Percentiles rank a stretch among this genome's conserved stretches.
phyloP scores from a whole-genome alignment of 202 grass and related monocot genomes.

The Brachypodium distachyon region DNA sequence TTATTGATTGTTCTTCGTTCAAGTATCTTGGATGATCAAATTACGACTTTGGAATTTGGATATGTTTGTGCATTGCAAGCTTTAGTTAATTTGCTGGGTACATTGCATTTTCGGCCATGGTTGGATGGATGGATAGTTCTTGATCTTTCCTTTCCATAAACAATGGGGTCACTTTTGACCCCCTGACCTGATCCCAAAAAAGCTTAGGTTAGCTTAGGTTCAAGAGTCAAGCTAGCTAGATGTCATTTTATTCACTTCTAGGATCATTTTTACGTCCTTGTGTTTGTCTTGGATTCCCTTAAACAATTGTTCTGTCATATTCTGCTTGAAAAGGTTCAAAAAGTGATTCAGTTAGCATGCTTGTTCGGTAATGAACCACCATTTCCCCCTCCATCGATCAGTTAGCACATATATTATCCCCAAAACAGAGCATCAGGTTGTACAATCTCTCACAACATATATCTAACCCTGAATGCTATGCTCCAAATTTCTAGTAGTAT shows the following conservation, averaged over 20 bases:
- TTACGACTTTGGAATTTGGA: neutral
- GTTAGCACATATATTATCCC: neutral
- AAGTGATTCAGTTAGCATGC: neutral
- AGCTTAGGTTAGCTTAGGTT: neutral
- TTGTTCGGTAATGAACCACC: neutral
- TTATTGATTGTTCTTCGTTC: neutral
- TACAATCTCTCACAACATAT: neutral
- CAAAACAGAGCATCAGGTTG: neutral
- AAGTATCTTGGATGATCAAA: neutral
- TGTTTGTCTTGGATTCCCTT: neutral
- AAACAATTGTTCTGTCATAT: too few species aligned
- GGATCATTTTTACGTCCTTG: too few species aligned
- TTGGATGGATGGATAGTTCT: neutral
- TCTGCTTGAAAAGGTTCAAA: neutral
- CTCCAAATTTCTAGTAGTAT: neutral
- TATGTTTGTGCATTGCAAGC: neutral
- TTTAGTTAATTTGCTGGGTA: neutral
- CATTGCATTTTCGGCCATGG: neutral
- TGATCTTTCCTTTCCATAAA: neutral
- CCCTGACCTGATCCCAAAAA: neutral
- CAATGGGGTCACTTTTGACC: neutral
- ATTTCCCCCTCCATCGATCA: neutral
- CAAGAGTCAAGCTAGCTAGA: constrained; percentile 14
- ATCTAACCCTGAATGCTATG: neutral
- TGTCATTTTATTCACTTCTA: neutral